These are phyloP conservation scores for Coccomyxa sp. DNA, from an alignment of 139 green algal genomes.

Conservation along the genomic window DNA sequence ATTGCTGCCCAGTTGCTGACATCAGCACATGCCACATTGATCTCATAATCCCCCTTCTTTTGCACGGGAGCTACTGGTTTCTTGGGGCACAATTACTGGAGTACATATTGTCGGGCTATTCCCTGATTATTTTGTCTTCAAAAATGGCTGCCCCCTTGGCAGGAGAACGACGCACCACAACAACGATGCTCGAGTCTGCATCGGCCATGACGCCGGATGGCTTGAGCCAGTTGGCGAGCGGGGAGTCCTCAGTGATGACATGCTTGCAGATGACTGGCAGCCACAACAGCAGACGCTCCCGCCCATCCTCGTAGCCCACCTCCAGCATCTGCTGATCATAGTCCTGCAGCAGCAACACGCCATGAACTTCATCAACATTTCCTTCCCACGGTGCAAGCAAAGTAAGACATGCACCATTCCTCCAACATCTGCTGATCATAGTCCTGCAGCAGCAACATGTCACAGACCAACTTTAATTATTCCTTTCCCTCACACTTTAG, in stretches of 20 bases:
- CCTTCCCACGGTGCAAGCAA: not conserved
- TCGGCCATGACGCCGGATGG: slow-evolving; percentile 32
- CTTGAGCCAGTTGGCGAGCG: slow-evolving; percentile 32
- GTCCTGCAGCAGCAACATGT: slow-evolving; percentile 8
- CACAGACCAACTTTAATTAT: too few relatives aligned
- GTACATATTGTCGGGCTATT: too few relatives aligned
- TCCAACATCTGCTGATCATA: slow-evolving; percentile 16
- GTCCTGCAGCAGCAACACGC: slow-evolving; percentile 8
- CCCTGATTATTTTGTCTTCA: too few relatives aligned
- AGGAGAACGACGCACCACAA: slow-evolving; percentile 26
- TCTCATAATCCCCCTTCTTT: too few relatives aligned
- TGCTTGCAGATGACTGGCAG: slow-evolving; percentile 58
- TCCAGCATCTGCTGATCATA: slow-evolving; percentile 17
- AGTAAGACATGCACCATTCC: not conserved
- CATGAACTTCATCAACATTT: not conserved
- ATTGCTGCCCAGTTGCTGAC: too few relatives aligned
- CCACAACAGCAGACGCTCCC: slow-evolving; percentile 48
- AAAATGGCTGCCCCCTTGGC: too few relatives aligned
- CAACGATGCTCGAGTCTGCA: slow-evolving; percentile 48
- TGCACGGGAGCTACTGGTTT: too few relatives aligned
- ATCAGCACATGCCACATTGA: too few relatives aligned
- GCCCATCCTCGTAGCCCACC: slow-evolving; percentile 35
- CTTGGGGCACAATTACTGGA: too few relatives aligned
- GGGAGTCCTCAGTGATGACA: slow-evolving; percentile 47
- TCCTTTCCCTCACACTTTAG: too few relatives aligned